Evolutionary conservation across 2,329 filamentous ascomycete genomes (phyloP).

Genomic region (Cadophora gregata): DNA sequence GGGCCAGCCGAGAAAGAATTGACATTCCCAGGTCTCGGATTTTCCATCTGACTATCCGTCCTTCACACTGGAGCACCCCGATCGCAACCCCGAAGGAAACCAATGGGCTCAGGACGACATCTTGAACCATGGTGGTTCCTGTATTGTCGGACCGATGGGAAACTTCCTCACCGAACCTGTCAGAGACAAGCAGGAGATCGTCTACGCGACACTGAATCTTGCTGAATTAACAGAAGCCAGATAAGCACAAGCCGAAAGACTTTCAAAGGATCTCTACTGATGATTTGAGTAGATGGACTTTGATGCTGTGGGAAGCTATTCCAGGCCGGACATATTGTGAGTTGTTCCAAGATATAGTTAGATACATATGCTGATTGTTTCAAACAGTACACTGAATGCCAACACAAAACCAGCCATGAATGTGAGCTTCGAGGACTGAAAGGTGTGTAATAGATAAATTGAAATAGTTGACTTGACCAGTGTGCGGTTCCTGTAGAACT

Average conservation of each 20-base stretch:
- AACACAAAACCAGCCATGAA: not conserved
- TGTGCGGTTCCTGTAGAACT: too few species aligned
- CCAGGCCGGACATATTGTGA: not conserved
- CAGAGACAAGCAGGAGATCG: slow-evolving; percentile 48
- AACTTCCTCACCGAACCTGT: slow-evolving; percentile 48
- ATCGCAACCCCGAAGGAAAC: slow-evolving; percentile 48
- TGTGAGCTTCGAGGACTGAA: not conserved
- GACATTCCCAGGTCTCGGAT: slow-evolving; percentile 33
- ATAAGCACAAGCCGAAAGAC: not conserved
- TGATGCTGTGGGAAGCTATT: not conserved
- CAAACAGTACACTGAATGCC: not conserved
- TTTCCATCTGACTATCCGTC: slow-evolving; percentile 51
- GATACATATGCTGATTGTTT: not conserved
- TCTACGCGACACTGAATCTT: not conserved
- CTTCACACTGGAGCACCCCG: slow-evolving; percentile 47
- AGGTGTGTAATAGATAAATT: too few species aligned
- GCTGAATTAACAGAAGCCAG: not conserved
- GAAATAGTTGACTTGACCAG: too few species aligned
- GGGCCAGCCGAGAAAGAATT: not conserved
- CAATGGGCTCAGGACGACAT: slow-evolving; percentile 48
- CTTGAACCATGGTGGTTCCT: slow-evolving; percentile 50
- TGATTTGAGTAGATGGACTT: not conserved
- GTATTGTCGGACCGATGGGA: slow-evolving; percentile 50
- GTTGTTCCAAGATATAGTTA: not conserved
- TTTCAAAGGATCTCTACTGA: not conserved